Evolutionary conservation across 768 basidiomycete genomes (phyloP), one percentile per base, ranked within the genome.

Genomic region (Suillus bovinus): DNA sequence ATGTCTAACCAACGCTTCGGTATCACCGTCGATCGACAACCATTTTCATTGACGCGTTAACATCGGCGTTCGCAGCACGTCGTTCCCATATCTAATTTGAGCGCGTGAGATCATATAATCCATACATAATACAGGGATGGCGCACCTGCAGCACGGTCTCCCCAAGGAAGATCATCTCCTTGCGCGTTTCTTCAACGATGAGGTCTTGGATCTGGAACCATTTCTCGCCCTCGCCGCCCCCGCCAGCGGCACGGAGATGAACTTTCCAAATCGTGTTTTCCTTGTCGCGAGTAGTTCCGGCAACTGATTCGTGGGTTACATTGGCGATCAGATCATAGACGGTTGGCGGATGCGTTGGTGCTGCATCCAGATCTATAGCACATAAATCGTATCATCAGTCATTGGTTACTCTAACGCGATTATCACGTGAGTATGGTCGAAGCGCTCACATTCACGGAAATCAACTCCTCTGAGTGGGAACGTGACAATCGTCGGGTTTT

Each of bases 121-220:
- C 47, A 63, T 24, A 34, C 47, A 63, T 24, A 34, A 27, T 31
- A 64, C 20, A 60, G n/a, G 41, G 33, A 61, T 22, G 44, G 56
- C 70, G 63, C 64, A 95, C 95, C 84, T 99, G 97, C 57, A 99
- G 79, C 36, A 96, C 90, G n/a, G 91, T 93, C 75, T 99, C 97
- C 31, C 96, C 96, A 39, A 99, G 79, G 73, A 97, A 95, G 59
- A 99, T 96, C 93, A 99, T 95, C 72, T 97, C 94, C 75, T 92
- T 94, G 62, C 94, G 82, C n/a, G 93, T 91, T 71, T 99, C 96
- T 72, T 94, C 91, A 11, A 99, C 96, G 64, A 96, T 91, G 61
- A 99, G 81, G 78, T 99, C 96, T 76, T 98, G 94, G 56, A 99
- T 89, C 79, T 94, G 89, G 74, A 93, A 91, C 97, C 97, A 99